Evolutionary conservation across 495 filamentous ascomycete genomes (phyloP).

Genomic region (Friedmanniomyces endolithicus): DNA sequence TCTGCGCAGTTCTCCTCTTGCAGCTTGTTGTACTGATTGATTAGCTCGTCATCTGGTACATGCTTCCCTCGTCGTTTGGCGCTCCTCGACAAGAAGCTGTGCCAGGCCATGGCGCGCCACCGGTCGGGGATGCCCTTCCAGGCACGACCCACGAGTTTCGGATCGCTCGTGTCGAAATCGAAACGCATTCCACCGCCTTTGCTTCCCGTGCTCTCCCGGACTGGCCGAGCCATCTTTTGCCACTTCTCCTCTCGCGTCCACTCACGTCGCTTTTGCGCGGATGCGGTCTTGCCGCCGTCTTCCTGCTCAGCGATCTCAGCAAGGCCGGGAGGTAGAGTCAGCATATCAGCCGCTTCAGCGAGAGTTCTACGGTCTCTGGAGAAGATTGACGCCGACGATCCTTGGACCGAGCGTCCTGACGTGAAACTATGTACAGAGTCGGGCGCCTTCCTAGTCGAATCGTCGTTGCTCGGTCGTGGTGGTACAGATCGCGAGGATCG

Average conservation of each 20-base stretch:
- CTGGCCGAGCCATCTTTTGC: conserved; percentile 75
- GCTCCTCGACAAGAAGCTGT: conserved; percentile 77
- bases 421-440: conserved; percentile 16
- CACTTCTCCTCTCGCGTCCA: conserved; percentile 82
- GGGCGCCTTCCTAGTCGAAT: conserved; percentile 29
- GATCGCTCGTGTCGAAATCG: conserved; percentile 71
- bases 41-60: conserved; percentile 58
- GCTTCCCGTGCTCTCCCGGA: conserved; percentile 23
- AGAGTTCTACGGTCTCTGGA: conserved; percentile 47
- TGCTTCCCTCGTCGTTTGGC: conserved; percentile 51
- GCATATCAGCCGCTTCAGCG: conserved; percentile 84
- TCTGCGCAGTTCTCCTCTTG: conserved; percentile 66
- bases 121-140: conserved; percentile 99
- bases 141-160: conserved; percentile 77
- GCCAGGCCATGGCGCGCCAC: conserved; percentile 90
- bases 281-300: conserved; percentile 43
- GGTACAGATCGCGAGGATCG: conserved; percentile 25
- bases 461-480: conserved; percentile 34
- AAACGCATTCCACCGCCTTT: conserved; percentile 75
- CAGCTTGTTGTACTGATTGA: conserved; percentile 48
- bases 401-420: conserved; percentile 11
- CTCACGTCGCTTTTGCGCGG: conserved; percentile 64
- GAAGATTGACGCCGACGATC: conserved; percentile 44
- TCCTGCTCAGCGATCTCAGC: conserved; percentile 48
- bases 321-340: conserved; percentile 60